Conservation (phyloP, 352 stramenopile species). For the Pythium myriotylum region DNA sequence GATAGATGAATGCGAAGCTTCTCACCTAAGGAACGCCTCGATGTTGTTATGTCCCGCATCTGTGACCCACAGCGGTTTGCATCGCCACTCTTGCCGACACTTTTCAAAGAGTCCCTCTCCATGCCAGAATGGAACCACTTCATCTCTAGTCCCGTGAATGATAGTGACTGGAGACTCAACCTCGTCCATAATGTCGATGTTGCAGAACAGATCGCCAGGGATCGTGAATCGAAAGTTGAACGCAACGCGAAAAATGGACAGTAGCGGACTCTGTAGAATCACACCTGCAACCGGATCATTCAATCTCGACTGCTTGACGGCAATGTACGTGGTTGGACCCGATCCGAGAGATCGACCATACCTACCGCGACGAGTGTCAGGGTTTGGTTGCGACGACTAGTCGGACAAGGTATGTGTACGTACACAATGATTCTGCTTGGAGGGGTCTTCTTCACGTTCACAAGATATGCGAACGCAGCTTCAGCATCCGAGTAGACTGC, state of each 20-base stretch:
- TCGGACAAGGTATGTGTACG: not conserved
- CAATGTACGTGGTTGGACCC: slow-evolving; percentile 96
- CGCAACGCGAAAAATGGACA: slow-evolving; percentile 97
- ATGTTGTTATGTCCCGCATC: slow-evolving; percentile 99
- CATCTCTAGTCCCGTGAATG: slow-evolving; percentile 97
- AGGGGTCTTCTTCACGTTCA: slow-evolving; percentile 90
- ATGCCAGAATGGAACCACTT: slow-evolving; percentile 99
- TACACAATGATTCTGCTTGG: slow-evolving; percentile 96
- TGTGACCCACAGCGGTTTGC: slow-evolving; percentile 97
- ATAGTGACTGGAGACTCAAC: slow-evolving; percentile 96
- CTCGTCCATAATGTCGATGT: slow-evolving; percentile 93
- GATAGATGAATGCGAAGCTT: not conserved
- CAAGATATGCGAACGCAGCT: slow-evolving; percentile 95
- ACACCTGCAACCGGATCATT: slow-evolving; percentile 93
- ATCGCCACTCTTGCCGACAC: slow-evolving; percentile 92
- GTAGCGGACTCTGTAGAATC: slow-evolving; percentile 95
- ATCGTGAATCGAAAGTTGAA: slow-evolving; percentile 99
- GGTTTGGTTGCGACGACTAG: not conserved
- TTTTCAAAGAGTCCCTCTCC: slow-evolving; percentile 94
- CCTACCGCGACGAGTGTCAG: slow-evolving; percentile 32
- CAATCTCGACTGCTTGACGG: slow-evolving; percentile 89
- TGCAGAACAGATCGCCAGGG: slow-evolving; percentile 97
- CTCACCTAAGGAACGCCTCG: slow-evolving; percentile 92
- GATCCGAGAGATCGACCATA: slow-evolving; percentile 92
- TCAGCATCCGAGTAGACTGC: slow-evolving; percentile 96